A percentile compares a stretch with the other conserved stretches of the same genome.
Evolutionary conservation across 2,329 filamentous ascomycete species (phyloP).

Genomic region (Gaeumannomyces sp.): DNA sequence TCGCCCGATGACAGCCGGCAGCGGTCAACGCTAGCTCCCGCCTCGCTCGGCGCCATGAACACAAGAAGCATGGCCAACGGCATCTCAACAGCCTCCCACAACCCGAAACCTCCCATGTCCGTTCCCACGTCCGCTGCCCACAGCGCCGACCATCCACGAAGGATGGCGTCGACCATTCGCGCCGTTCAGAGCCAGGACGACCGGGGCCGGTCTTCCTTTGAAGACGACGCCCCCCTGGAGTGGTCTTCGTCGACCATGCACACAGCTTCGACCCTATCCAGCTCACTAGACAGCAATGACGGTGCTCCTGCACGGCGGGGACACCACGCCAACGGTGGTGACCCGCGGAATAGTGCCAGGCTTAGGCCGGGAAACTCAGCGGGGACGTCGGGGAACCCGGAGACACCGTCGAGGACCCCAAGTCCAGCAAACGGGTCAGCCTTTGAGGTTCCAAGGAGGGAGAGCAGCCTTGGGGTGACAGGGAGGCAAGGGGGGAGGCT

Average conservation of each 20-base stretch:
- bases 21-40: conserved; percentile 28
- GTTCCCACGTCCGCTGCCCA: conserved; percentile 15
- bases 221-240: conserved; percentile 35
- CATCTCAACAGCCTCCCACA: conserved; percentile 12
- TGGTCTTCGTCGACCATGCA: conserved; percentile 28
- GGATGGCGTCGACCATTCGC: conserved; percentile 45
- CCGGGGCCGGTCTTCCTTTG: conserved; percentile 28
- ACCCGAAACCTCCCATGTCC: conserved; percentile 21
- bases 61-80: conserved; percentile 30
- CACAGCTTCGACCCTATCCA: conserved; percentile 46
- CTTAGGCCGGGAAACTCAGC: neutral
- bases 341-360: neutral
- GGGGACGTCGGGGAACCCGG: conserved; percentile 6
- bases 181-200: conserved; percentile 51
- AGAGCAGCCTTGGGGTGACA: conserved; percentile 15
- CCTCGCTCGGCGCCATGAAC: conserved; percentile 33
- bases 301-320: conserved; percentile 39
- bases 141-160: conserved; percentile 19
- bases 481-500: conserved; percentile 7
- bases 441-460: conserved; percentile 22
- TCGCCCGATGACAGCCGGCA: conserved; percentile 20
- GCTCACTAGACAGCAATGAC: conserved; percentile 48
- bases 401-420: conserved; percentile 13
- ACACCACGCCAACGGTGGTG: conserved; percentile 24
- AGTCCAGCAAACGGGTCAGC: conserved; percentile 15